Percentiles rank a stretch among this genome's conserved stretches.
These are phyloP conservation scores for Penicillium sp. DNA, from an alignment of 2,329 filamentous ascomycete species.

Conservation along the genomic window DNA sequence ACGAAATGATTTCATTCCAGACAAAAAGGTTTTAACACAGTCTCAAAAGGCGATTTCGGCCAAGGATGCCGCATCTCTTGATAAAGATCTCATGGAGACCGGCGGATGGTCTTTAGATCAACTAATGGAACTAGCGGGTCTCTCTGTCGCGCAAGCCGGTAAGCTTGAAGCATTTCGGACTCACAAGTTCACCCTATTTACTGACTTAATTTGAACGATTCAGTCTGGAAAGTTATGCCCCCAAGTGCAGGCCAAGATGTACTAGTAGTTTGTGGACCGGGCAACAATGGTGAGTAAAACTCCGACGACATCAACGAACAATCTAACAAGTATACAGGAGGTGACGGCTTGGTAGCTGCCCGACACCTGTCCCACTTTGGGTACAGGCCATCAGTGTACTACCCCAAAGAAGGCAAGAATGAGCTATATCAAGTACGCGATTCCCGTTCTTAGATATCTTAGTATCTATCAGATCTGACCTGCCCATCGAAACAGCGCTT, in stretches of 20 bases:
- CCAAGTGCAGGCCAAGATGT: slow-evolving; percentile 69
- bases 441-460: background rate
- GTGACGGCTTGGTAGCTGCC: slow-evolving; percentile 91
- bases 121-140: slow-evolving; percentile 92
- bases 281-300: slow-evolving; percentile 56
- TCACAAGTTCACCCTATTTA: background rate
- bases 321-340: slow-evolving; percentile 56
- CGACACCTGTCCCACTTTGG: slow-evolving; percentile 90
- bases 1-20: background rate
- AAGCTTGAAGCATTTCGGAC: slow-evolving; percentile 22
- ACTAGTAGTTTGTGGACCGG: slow-evolving; percentile 87
- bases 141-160: slow-evolving; percentile 91
- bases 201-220: slow-evolving; percentile 2
- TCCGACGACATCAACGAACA: background rate
- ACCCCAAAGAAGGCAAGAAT: slow-evolving; percentile 87
- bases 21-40: background rate
- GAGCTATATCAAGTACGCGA: slow-evolving; percentile 76
- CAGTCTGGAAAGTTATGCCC: slow-evolving; percentile 84
- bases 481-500: slow-evolving; percentile 61
- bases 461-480: slow-evolving; percentile 7
- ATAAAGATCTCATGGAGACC: slow-evolving; percentile 88
- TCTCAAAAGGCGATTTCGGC: slow-evolving; percentile 72
- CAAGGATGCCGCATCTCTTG: slow-evolving; percentile 83
- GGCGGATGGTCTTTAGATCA: slow-evolving; percentile 92
- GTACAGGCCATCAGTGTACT: slow-evolving; percentile 85